Evolutionary conservation across 164 flowering plant species (phyloP).

Genomic region (Amborella trichopoda): DNA sequence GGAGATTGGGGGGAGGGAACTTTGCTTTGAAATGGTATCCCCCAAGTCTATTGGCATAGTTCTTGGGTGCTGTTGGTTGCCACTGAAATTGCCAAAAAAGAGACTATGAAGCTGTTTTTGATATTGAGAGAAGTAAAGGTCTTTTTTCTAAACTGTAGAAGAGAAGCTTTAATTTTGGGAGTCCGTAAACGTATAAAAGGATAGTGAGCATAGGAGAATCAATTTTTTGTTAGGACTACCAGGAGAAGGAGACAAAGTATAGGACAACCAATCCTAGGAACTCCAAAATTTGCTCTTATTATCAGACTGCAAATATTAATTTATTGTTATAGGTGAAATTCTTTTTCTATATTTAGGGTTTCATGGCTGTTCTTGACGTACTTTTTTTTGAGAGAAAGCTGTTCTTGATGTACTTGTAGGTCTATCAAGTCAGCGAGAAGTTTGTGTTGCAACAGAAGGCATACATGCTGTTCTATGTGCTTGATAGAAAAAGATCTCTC

Average conservation of each 20-base stretch:
- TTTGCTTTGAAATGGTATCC: not conserved
- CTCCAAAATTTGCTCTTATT: not conserved
- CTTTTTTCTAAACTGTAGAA: too few relatives aligned
- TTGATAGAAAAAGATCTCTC: conserved; percentile 35
- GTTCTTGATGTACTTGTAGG: conserved; percentile 28
- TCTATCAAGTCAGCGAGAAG: conserved; percentile 60
- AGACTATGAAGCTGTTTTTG: not conserved
- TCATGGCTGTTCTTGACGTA: too few relatives aligned
- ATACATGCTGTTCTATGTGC: conserved; percentile 90
- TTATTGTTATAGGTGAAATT: not conserved
- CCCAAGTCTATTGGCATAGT: not conserved
- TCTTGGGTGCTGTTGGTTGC: not conserved
- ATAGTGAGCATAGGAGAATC: too few relatives aligned
- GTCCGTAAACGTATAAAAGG: too few relatives aligned
- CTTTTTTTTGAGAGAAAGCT: not conserved
- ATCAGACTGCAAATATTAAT: not conserved
- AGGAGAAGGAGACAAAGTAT: not conserved
- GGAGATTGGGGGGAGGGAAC: not conserved
- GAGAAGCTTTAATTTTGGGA: too few relatives aligned
- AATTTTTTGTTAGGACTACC: not conserved
- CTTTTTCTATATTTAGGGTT: not conserved
- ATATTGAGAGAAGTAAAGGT: not conserved
- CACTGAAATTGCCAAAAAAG: not conserved
- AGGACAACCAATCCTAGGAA: not conserved
- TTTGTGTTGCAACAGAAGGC: conserved; percentile 81